phyloP scores from a whole-genome alignment of 225 moss, liverwort and hornwort species.

The Pseudoscleropodium purum region DNA sequence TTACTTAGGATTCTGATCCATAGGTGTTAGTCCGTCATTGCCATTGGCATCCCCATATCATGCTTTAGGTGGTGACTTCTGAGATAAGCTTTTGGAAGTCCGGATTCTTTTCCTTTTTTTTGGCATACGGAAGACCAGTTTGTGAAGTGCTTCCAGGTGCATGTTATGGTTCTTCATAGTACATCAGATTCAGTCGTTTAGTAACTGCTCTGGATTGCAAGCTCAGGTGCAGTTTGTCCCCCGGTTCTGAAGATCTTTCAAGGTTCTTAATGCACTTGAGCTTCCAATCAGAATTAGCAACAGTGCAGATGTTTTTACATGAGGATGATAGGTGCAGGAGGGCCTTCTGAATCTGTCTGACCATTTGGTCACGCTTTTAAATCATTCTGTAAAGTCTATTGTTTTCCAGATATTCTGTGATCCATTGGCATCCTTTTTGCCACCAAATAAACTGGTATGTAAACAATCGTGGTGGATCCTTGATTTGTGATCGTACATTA shows the following conservation, averaged over 20 bases:
- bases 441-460: not conserved
- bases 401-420: conserved; percentile 5
- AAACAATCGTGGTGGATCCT: not conserved
- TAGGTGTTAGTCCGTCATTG: conserved; percentile 8
- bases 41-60: not conserved
- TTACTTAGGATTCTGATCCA: conserved; percentile 16
- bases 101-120: not conserved
- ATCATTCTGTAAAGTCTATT: conserved; percentile 40
- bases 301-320: conserved; percentile 12
- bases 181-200: conserved; percentile 14
- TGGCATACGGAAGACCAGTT: conserved; percentile 7
- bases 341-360: conserved; percentile 13
- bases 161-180: conserved; percentile 16
- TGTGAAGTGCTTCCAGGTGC: conserved; percentile 8
- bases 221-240: conserved; percentile 16
- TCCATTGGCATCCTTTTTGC: not conserved
- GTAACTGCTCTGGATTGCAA: conserved; percentile 7
- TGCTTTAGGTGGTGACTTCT: conserved; percentile 8
- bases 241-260: not conserved
- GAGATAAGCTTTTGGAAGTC: conserved; percentile 10
- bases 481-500: not conserved
- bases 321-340: conserved; percentile 14
- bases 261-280: not conserved
- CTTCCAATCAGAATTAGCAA: not conserved
- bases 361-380: conserved; percentile 23